phyloP scores from a whole-genome alignment of 78 protist species.

The Dictyostelium firmibasis region DNA sequence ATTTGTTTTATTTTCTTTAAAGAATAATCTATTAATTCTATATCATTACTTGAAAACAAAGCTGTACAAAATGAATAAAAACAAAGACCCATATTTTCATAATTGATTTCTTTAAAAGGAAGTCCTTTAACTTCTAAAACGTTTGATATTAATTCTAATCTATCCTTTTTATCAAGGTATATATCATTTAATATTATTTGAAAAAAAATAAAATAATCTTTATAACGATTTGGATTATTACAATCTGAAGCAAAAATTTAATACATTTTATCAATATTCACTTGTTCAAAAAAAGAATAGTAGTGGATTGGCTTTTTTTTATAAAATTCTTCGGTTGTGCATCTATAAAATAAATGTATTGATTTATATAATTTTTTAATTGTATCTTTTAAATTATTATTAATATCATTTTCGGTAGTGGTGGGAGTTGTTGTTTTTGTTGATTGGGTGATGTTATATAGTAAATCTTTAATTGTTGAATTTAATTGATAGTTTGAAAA shows the following conservation, averaged over 20 bases:
- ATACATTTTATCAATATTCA: not conserved
- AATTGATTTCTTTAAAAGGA: not conserved
- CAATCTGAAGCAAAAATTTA: not conserved
- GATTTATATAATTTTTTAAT: not conserved
- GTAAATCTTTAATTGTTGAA: not conserved
- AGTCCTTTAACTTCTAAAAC: not conserved
- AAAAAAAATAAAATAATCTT: not conserved
- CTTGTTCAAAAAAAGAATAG: not conserved
- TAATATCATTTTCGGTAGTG: not conserved
- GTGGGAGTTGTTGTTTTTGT: not conserved
- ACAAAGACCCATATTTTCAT: not conserved
- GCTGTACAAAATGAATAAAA: not conserved
- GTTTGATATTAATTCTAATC: not conserved
- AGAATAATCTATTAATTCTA: not conserved
- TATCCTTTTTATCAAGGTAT: not conserved
- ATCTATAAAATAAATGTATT: not conserved
- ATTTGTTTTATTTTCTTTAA: not conserved
- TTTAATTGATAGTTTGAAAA: not conserved
- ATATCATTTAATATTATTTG: not conserved
- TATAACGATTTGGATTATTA: not conserved
- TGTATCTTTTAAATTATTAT: not conserved
- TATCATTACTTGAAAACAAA: not conserved
- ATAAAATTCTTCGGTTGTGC: not conserved
- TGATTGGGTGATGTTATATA: too few species aligned
- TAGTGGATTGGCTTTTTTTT: not conserved